These are phyloP conservation scores for Amoebophrya sp. DNA, from an alignment of 169 alveolate genomes.

Conservation along the genomic window DNA sequence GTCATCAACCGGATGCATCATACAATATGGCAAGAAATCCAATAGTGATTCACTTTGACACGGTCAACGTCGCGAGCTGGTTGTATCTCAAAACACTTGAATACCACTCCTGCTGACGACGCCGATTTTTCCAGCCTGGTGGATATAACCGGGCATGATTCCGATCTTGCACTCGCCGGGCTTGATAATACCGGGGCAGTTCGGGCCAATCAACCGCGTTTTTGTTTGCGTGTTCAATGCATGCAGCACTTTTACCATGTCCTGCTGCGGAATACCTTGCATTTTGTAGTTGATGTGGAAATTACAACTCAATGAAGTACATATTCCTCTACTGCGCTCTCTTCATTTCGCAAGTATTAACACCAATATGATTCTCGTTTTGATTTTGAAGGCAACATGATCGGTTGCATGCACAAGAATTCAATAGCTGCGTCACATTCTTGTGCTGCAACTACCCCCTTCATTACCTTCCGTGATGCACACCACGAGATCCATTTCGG, in stretches of 20 bases:
- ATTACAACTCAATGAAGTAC: no score
- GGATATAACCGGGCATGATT: constrained; percentile 96
- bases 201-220: constrained; percentile 92
- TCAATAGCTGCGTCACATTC: no score
- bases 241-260: constrained; percentile 85
- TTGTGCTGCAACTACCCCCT: no score
- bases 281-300: no score
- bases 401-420: no score
- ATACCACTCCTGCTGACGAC: constrained; percentile 47
- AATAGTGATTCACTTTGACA: neutral
- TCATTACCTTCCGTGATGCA: constrained; percentile 96
- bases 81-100: neutral
- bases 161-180: constrained; percentile 98
- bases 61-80: neutral
- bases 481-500: constrained; percentile 86
- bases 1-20: neutral
- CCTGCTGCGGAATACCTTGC: constrained; percentile 82
- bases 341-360: no score
- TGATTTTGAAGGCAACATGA: no score
- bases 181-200: constrained; percentile 97
- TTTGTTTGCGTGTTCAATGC: constrained; percentile 62
- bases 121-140: constrained; percentile 55
- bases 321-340: no score
- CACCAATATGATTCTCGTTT: no score
- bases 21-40: neutral